Base-by-base conservation (phyloP, 306 rosid genomes). In the Malus asiatica region DNA sequence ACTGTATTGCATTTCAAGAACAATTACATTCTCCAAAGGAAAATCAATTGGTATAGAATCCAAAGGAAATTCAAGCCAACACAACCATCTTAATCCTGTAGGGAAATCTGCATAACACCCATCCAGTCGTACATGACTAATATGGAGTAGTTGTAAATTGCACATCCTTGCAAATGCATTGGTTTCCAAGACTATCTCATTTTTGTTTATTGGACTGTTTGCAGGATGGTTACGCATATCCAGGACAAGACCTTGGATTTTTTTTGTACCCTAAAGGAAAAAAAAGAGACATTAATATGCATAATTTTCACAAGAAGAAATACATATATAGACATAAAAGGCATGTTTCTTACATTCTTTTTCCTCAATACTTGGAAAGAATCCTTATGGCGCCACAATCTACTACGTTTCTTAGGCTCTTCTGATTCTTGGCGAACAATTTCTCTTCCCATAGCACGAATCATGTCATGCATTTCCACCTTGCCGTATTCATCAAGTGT, bases 401-500 rank as follows among this genome's bases (percentile, higher is more conserved):
- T 51, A 48, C 74, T 70, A 10, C 62, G 62, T 30, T 70, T 11
- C 45, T 22, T 27, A 4, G 62, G 74, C 6, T 51, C 8, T 11
- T 29, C 52, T 70, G 74, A 51, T 51, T 70, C 62, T 5, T 29
- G 74, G 5, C 42, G 62, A 70, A 70, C 74, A 51, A 70, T 70
- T 29, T 33, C 74, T 70, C 74, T 52, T 30, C 74, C 74, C 74
- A 70, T 51, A 3, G 30, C 62, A 2, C 62, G 16, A 5, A 70
- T 52, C 29, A 30, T 51, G 14, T 51, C 25, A 70, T 70, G 62
- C 62, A 70, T 70, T 2, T 5, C 0, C 44, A 70, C 22, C 25
- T 29, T 27, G 40, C 16, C 18, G 6, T 16, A 0, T 16, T 19
- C 10, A 48, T 48, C 73, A 70, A 27, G 2, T 7, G 38, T 44